Evolutionary conservation across 805 yeast species (phyloP).

Genomic region (Hanseniaspora nectarophila): DNA sequence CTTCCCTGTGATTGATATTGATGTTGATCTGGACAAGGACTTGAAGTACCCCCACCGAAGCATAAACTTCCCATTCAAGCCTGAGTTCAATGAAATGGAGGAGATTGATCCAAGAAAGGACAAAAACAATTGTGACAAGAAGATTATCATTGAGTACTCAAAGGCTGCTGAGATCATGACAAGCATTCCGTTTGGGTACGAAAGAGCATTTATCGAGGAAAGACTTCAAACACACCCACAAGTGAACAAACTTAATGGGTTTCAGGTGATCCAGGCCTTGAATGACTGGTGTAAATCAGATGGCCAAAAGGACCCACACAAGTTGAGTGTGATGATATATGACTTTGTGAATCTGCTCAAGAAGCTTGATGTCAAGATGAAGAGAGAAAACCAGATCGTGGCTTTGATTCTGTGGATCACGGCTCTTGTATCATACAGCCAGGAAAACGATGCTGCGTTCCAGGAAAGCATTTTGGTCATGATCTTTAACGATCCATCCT

Average conservation of each 20-base stretch:
- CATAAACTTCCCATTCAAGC: conserved; percentile 3
- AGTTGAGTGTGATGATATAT: neutral
- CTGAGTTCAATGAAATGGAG: neutral
- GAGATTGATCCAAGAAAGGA: neutral
- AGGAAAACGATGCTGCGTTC: conserved; percentile 5
- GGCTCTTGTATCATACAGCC: conserved; percentile 2
- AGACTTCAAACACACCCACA: conserved; percentile 1
- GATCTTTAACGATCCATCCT: conserved; percentile 2
- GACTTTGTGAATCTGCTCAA: neutral
- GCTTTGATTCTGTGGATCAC: conserved; percentile 9
- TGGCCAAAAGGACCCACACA: neutral
- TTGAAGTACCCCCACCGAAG: neutral
- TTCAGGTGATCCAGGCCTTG: conserved; percentile 1
- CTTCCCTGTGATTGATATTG: conserved; percentile 2
- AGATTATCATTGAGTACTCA: neutral
- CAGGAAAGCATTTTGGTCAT: conserved; percentile 6
- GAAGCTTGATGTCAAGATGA: neutral
- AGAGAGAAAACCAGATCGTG: conserved; percentile 1
- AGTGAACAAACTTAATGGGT: conserved; percentile 9
- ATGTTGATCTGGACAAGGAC: conserved; percentile 2
- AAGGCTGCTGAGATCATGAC: neutral
- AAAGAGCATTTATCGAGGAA: neutral
- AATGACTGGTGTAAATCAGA: conserved; percentile 9
- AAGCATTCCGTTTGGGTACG: neutral
- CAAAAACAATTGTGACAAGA: neutral